phyloP scores from a whole-genome alignment of 257 asterid genomes.

The Ophiorrhiza pumila region DNA sequence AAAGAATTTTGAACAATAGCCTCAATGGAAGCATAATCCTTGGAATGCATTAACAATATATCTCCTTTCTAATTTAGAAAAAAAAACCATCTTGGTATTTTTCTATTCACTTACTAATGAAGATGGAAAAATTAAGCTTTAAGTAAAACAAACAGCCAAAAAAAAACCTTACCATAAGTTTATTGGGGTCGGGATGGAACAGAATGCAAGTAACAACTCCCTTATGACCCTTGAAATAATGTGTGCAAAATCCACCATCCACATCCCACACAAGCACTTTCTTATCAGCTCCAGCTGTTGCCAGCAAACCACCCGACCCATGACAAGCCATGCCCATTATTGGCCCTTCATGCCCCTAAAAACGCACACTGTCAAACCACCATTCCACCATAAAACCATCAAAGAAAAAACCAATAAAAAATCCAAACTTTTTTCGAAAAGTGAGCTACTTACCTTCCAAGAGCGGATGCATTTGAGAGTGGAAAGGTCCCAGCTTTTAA shows the following conservation, averaged over 20 bases:
- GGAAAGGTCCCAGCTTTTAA: slow-evolving; percentile 86
- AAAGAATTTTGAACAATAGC: background rate
- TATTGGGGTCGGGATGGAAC: slow-evolving; percentile 80
- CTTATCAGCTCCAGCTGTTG: slow-evolving; percentile 95
- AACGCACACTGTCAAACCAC: background rate
- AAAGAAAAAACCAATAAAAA: background rate
- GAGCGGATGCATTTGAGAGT: slow-evolving; percentile 82
- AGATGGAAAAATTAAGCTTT: background rate
- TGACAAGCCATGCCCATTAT: slow-evolving; percentile 90
- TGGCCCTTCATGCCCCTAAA: slow-evolving; percentile 96
- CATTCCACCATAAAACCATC: background rate
- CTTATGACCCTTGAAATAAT: slow-evolving; percentile 91
- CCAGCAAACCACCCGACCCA: slow-evolving; percentile 92
- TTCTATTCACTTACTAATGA: background rate
- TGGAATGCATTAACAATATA: background rate
- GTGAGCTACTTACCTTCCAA: slow-evolving; percentile 68
- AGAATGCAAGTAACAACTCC: slow-evolving; percentile 79
- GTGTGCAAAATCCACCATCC: slow-evolving; percentile 94
- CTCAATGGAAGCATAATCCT: background rate
- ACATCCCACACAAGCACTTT: slow-evolving; percentile 97
- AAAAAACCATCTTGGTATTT: background rate
- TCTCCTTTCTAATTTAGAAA: background rate
- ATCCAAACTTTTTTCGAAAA: background rate
- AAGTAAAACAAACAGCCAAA: background rate
- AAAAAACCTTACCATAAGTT: slow-evolving; percentile 60